Percentiles rank a stretch among this genome's conserved stretches.
These are phyloP conservation scores for Chrysoporthe cubensis DNA, from an alignment of 2,329 filamentous ascomycete genomes.

Conservation along the genomic window DNA sequence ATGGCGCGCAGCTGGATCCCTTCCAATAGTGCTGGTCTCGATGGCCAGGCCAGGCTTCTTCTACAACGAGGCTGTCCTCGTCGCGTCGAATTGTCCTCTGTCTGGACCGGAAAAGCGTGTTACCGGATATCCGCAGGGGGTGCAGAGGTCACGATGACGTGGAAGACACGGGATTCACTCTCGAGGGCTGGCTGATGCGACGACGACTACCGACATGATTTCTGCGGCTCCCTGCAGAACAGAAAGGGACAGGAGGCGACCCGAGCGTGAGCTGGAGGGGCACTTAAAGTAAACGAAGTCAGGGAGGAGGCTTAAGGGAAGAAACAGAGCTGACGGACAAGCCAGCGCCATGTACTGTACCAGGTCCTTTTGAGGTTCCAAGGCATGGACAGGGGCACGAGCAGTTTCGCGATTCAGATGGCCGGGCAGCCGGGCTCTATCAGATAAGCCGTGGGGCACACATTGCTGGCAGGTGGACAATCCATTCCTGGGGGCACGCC, in stretches of 20 bases:
- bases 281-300: too few species aligned
- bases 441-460: background rate
- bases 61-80: background rate
- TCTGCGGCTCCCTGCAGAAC: background rate
- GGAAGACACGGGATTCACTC: background rate
- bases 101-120: background rate
- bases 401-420: background rate
- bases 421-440: too few species aligned
- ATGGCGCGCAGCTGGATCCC: background rate
- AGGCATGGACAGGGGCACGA: background rate
- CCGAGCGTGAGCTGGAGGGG: too few species aligned
- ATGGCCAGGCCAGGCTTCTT: background rate
- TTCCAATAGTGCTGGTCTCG: background rate
- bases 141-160: background rate
- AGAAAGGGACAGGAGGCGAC: background rate
- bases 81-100: background rate
- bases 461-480: too few species aligned
- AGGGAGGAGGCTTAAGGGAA: background rate
- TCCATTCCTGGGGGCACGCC: too few species aligned
- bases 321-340: too few species aligned
- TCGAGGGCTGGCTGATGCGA: conserved; percentile 1
- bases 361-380: too few species aligned
- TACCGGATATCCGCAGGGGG: background rate
- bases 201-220: background rate
- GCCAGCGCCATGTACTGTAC: too few species aligned